Percentiles rank a stretch among this genome's conserved stretches.
Evolutionary conservation across 208 protist species (phyloP).

Genomic region (Crithidia bombi): DNA sequence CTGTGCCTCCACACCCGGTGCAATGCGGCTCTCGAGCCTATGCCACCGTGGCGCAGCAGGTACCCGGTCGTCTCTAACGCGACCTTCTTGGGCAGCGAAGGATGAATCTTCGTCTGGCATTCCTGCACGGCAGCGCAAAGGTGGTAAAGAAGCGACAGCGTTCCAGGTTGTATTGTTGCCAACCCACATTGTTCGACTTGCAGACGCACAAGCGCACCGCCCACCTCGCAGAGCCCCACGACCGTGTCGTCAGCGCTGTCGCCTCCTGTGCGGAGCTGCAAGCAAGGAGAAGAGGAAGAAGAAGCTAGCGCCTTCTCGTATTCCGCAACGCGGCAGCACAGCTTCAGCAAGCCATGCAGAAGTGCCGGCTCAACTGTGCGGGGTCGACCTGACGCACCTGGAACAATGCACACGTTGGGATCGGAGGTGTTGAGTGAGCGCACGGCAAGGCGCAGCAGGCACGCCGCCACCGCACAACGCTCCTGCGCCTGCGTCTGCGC

Average conservation of each 20-base stretch:
- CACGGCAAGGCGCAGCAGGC: conserved; percentile 16
- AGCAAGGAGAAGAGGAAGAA: not conserved
- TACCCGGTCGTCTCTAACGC: conserved; percentile 38
- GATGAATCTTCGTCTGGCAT: not conserved
- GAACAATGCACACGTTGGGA: not conserved
- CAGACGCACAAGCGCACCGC: conserved; percentile 32
- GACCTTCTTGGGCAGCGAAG: conserved; percentile 10
- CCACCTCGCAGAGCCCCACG: conserved; percentile 3
- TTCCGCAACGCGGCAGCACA: conserved; percentile 55
- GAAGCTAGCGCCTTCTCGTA: conserved; percentile 8
- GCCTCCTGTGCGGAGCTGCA: not conserved
- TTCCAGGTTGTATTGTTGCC: conserved; percentile 28
- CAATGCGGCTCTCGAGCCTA: not conserved
- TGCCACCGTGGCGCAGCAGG: conserved; percentile 15
- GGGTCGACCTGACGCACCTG: not conserved
- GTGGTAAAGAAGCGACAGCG: conserved; percentile 47
- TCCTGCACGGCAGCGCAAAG: conserved; percentile 39
- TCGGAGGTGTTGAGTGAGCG: not conserved
- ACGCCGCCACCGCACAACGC: conserved; percentile 26
- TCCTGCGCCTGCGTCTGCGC: not conserved
- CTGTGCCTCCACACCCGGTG: not conserved
- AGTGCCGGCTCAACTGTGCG: conserved; percentile 32
- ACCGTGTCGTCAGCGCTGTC: conserved; percentile 5
- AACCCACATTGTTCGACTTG: conserved; percentile 39
- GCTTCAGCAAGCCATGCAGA: conserved; percentile 53